Evolutionary conservation across 2,329 filamentous ascomycete species (phyloP), one percentile per base, ranked within the genome.

Genomic region (Thielaviopsis cerberus): DNA sequence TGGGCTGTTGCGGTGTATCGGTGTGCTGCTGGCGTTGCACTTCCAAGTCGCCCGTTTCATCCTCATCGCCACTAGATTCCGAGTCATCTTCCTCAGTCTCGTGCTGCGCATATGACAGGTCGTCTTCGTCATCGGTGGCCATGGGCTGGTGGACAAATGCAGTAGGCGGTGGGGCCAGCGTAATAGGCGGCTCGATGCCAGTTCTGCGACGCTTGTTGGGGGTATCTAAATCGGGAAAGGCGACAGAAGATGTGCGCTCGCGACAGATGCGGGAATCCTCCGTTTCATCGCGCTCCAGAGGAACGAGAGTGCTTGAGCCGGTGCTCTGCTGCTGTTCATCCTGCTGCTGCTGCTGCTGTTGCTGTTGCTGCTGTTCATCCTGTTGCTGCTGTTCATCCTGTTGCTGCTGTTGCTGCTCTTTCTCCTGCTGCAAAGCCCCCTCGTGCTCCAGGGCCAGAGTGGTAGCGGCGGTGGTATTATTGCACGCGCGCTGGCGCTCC

Each of bases 261-360:
- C 56, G 53, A 8, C 1, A n/a, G 41, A n/a, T 1, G 41, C 41
- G 41, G 41, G 41, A 20, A 10, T 48, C 41, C 8, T 22, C 3
- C 17, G 10, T 6, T 48, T 48, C 41, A 8, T 48, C 41, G 41
- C n/a, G 41, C 10, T 48, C 41, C 41, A 22, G 41, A 10, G 41
- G n/a, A 10, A 48, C 41, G 15, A 48, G 41, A 2, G 41, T 48
- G 41, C 41, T 48, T 10, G 41, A 48, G n/a, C 41, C 41, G 22
- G 41, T 48, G 41, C 41, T 48, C 41, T 48, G 41, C 41, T 48
- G 41, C n/a, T 48, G 41, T 20, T 48, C 41, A 22, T 48, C 41
- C 5, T 48, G 41, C 27, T 30, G 5, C 11, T 48, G 5, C 27
- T 65, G 67, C 56, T 68, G 65, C 15, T 67, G 27, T 30, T 30